Base-by-base conservation (phyloP, 768 basidiomycete genomes). In the Naganishia friedmannii region DNA sequence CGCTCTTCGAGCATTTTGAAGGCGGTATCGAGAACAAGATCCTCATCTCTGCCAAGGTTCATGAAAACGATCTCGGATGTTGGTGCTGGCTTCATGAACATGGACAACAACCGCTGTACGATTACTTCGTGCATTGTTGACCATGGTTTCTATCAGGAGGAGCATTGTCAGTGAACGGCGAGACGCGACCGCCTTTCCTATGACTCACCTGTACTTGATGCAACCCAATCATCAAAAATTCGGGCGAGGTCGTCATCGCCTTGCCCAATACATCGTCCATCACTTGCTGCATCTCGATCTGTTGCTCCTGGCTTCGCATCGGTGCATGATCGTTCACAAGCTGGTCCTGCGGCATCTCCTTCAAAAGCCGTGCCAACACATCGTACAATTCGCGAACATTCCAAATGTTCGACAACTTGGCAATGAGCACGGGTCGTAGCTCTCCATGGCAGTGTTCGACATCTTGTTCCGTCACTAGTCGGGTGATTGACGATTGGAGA, bases 41-140 rank as follows among this genome's bases (percentile, higher is more conserved):
- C 83, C 0, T 90, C 91, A 76, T 93, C 89, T 77, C 94, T 91
- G 90, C 92, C 94, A 67, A 99, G 88, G 57, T 93, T 87, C 88
- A 95, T 93, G 83, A 98, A 97, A 68, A 97, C 93, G 12, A 99
- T 86, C 74, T 96, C 92, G 76, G 96, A 93, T 74, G 93, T 93
- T 9, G 93, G 93, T 76, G 94, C 91, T 19, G 92, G 91, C 23
- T 88, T 89, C 51, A 97, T 84, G 83, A 97, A 97, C 88, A 92
- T 90, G 45, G 87, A 85, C 60, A 98, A 84, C 17, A 97, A 84
- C 74, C 90, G 89, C 69, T 89, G 87, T 1, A 91, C 88, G 80
- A 97, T 91, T 74, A 92, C 92, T n/a, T 86, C 81, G 26, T 93
- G 89, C 57, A 92, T 88, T 26, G 91, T 87, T 75, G 90, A 91